Conservation (phyloP, 352 stramenopile genomes). For the Saprolegnia parasitica region DNA sequence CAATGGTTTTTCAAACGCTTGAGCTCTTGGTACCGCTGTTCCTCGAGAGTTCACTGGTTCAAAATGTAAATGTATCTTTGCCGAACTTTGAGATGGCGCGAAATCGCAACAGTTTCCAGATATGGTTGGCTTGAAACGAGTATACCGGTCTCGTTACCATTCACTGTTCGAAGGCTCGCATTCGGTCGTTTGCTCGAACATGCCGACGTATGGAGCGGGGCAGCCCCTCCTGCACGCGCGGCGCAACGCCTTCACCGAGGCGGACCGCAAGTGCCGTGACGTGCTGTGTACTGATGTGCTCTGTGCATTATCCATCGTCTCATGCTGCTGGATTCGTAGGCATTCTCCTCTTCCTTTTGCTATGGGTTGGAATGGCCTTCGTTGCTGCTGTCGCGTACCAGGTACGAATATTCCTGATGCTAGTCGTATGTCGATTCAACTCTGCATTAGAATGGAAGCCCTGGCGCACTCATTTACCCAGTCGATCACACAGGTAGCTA, state of each 20-base stretch:
- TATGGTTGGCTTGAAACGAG: no score
- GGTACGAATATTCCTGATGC: neutral
- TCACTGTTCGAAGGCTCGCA: no score
- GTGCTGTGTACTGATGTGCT: neutral
- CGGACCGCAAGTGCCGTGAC: constrained; percentile 23
- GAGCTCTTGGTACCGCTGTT: no score
- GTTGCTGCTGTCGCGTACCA: constrained; percentile 2
- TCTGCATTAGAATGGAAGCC: neutral
- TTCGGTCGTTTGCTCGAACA: neutral
- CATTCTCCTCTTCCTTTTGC: neutral
- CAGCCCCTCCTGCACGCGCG: constrained; percentile 7
- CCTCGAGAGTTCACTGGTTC: no score
- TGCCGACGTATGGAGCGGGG: constrained; percentile 16
- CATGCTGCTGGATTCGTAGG: neutral
- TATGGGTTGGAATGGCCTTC: constrained; percentile 16
- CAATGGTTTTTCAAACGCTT: no score
- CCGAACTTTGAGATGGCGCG: no score
- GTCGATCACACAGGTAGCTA: constrained; percentile 1
- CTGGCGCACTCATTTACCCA: neutral
- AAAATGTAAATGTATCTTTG: no score
- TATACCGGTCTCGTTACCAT: no score
- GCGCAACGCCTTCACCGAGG: constrained; percentile 18
- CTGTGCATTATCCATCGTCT: neutral
- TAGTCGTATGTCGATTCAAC: neutral
- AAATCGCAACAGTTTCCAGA: no score